Evolutionary conservation across 441 rosid species (phyloP).

Genomic region (Breynia disticha): DNA sequence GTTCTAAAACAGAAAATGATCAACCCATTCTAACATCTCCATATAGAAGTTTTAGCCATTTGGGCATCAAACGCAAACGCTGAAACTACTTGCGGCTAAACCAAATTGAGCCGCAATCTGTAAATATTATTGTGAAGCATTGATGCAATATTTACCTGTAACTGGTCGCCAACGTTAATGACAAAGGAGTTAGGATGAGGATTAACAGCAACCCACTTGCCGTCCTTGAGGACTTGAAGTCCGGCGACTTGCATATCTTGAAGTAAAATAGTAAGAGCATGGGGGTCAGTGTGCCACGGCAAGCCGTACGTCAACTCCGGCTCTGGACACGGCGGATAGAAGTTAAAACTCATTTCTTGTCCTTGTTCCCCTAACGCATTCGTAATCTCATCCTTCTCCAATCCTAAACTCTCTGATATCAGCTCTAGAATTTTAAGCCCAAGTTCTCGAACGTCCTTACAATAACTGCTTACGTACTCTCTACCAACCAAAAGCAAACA

Average conservation of each 20-base stretch:
- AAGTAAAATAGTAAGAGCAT: constrained; percentile 39
- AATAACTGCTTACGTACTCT: constrained; percentile 31
- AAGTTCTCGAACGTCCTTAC: constrained; percentile 26
- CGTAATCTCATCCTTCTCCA: constrained; percentile 24
- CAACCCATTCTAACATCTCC: too few species aligned
- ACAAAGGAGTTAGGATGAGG: constrained; percentile 42
- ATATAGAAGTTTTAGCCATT: too few species aligned
- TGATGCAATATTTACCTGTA: constrained; percentile 24
- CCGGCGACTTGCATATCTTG: constrained; percentile 36
- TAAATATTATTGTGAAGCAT: neutral
- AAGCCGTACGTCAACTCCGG: constrained; percentile 46
- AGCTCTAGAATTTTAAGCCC: constrained; percentile 34
- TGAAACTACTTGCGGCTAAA: neutral
- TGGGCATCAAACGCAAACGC: too few species aligned
- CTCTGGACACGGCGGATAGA: constrained; percentile 48
- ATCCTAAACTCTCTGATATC: constrained; percentile 45
- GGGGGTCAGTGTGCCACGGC: constrained; percentile 44
- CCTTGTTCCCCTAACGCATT: constrained; percentile 35
- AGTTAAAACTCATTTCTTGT: constrained; percentile 58
- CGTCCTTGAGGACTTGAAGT: constrained; percentile 36
- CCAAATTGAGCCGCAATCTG: neutral
- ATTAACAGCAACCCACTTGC: constrained; percentile 40
- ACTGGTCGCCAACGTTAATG: constrained; percentile 49
- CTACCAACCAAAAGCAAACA: constrained; percentile 14
- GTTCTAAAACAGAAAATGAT: too few species aligned